Evolutionary conservation across 805 yeast genomes (phyloP).

Genomic region (baker's yeast (Saccharomyces cerevisiae)): DNA sequence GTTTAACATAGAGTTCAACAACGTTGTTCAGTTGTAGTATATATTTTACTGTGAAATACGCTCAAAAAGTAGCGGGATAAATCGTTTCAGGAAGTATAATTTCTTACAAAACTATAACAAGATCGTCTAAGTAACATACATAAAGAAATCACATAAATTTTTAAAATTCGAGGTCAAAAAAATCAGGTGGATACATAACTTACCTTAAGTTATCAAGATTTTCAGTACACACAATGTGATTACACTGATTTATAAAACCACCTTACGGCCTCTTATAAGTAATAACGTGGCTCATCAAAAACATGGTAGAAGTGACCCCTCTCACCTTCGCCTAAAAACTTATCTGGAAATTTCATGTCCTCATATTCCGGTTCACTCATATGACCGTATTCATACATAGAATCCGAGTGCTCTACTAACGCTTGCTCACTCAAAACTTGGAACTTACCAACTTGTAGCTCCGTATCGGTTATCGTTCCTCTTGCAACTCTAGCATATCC

Average conservation of each 20-base stretch:
- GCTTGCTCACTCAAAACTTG: conserved; percentile 39
- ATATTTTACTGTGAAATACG: not conserved
- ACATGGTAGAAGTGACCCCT: conserved; percentile 93
- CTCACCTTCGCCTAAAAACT: conserved; percentile 83
- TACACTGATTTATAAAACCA: too few relatives aligned
- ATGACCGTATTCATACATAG: conserved; percentile 47
- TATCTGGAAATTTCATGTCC: conserved; percentile 64
- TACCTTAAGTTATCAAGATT: not conserved
- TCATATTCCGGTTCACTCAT: conserved; percentile 45
- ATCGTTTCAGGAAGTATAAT: not conserved
- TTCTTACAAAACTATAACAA: not conserved
- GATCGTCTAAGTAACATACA: not conserved
- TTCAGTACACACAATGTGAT: not conserved
- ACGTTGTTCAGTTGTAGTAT: not conserved
- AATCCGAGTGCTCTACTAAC: conserved; percentile 27
- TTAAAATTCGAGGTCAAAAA: not conserved
- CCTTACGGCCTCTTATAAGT: conserved; percentile 9
- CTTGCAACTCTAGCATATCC: conserved; percentile 93
- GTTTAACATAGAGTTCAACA: not conserved
- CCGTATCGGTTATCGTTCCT: conserved; percentile 93
- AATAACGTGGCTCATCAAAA: conserved; percentile 87
- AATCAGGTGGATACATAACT: not conserved
- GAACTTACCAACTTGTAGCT: conserved; percentile 91
- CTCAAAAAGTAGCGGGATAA: not conserved
- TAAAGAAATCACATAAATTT: not conserved